Conservation (phyloP, 2,329 filamentous ascomycete genomes). For the Penicillium crustosum region DNA sequence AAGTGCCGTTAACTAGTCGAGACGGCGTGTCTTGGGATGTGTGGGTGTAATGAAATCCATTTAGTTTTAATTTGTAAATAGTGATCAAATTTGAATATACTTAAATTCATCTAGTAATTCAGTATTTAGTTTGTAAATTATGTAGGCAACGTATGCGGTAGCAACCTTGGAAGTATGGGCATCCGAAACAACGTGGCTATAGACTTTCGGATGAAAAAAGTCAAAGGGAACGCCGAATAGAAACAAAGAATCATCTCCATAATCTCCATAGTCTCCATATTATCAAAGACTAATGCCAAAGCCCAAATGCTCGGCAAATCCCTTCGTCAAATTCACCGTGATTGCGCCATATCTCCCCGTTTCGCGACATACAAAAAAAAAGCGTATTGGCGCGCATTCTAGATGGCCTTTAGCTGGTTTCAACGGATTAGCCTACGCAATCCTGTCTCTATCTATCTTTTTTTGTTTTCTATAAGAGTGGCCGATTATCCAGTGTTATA, state of each 20-base stretch:
- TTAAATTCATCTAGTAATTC: not conserved
- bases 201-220: not conserved
- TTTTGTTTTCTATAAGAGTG: not conserved
- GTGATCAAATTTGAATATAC: not conserved
- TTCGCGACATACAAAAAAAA: conserved; percentile 16
- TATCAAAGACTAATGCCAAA: not conserved
- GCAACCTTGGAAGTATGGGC: not conserved
- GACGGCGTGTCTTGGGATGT: conserved; percentile 25
- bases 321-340: conserved; percentile 14
- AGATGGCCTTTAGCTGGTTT: not conserved
- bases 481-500: not conserved
- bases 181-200: not conserved
- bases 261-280: not conserved
- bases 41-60: conserved; percentile 20
- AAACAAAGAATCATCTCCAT: not conserved
- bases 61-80: not conserved
- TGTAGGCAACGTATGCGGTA: too few relatives aligned
- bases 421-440: conserved; percentile 7
- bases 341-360: conserved; percentile 29
- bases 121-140: too few relatives aligned
- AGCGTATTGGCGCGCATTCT: not conserved
- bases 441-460: not conserved
- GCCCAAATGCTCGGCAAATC: not conserved
- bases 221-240: not conserved
- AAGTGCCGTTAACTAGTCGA: conserved; percentile 21